phyloP scores from a whole-genome alignment of 1,139 yeast genomes.

The Pichia sp. region DNA sequence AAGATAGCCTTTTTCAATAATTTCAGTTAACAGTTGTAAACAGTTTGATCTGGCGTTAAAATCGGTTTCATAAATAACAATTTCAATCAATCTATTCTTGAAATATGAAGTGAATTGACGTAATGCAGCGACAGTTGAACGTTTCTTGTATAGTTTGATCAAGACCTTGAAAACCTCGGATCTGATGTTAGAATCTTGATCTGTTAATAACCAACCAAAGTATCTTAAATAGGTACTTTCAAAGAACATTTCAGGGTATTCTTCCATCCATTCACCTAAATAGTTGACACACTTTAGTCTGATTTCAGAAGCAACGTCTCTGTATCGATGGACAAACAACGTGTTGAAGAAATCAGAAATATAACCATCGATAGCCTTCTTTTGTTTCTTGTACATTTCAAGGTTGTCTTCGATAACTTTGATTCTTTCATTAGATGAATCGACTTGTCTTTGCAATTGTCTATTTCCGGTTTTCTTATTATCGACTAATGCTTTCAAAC shows the following conservation, averaged over 20 bases:
- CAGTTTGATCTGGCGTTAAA: slow-evolving; percentile 52
- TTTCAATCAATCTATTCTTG: slow-evolving; percentile 61
- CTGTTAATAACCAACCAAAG: slow-evolving; percentile 84
- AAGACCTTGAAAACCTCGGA: slow-evolving; percentile 61
- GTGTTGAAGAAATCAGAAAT: slow-evolving; percentile 66
- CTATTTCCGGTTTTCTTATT: slow-evolving; percentile 26
- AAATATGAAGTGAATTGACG: slow-evolving; percentile 39
- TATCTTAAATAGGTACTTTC: slow-evolving; percentile 70
- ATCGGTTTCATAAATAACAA: slow-evolving; percentile 55
- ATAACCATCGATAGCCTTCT: slow-evolving; percentile 51
- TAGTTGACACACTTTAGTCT: slow-evolving; percentile 65
- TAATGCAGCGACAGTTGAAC: slow-evolving; percentile 26
- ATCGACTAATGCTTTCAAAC: slow-evolving; percentile 13
- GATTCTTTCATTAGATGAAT: slow-evolving; percentile 31
- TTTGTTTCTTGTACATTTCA: slow-evolving; percentile 48
- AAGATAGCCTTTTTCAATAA: slow-evolving; percentile 60
- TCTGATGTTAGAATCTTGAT: slow-evolving; percentile 60
- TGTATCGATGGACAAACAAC: slow-evolving; percentile 72
- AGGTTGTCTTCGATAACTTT: slow-evolving; percentile 48
- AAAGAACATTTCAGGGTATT: slow-evolving; percentile 66
- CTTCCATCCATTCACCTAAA: slow-evolving; percentile 68
- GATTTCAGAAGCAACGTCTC: slow-evolving; percentile 74
- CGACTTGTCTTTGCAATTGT: slow-evolving; percentile 34
- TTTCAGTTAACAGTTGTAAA: slow-evolving; percentile 52
- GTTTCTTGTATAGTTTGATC: slow-evolving; percentile 42